These are phyloP conservation scores for Torulaspora gathmanii DNA, from an alignment of 805 yeast species.

Conservation along the genomic window DNA sequence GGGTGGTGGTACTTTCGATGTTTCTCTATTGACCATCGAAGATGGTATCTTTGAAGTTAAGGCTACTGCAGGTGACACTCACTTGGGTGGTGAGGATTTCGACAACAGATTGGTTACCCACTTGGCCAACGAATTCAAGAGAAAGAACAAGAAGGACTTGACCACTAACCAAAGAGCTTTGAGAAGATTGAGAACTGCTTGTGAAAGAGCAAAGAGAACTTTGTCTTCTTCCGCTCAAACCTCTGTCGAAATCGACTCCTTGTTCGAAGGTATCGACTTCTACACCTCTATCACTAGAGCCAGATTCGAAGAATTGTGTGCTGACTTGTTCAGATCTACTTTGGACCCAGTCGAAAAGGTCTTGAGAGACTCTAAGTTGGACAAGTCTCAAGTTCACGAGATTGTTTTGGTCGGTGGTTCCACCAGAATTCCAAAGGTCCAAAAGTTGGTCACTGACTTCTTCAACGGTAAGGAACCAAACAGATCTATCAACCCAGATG, in stretches of 20 bases:
- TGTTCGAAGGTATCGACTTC: constrained; percentile 95
- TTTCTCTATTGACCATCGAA: constrained; percentile 84
- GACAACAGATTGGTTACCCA: constrained; percentile 93
- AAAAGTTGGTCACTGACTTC: constrained; percentile 93
- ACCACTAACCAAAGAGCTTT: constrained; percentile 92
- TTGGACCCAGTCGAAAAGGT: constrained; percentile 96
- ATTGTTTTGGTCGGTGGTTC: constrained; percentile 98
- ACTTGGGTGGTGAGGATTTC: constrained; percentile 98
- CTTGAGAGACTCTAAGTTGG: constrained; percentile 86
- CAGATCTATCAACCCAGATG: constrained; percentile 98
- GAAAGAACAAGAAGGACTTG: constrained; percentile 95
- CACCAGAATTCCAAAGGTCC: constrained; percentile 98
- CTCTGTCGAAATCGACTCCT: constrained; percentile 92
- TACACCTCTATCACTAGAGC: constrained; percentile 98
- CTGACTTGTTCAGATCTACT: constrained; percentile 92
- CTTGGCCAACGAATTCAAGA: constrained; percentile 93
- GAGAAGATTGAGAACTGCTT: constrained; percentile 97
- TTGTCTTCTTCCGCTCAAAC: constrained; percentile 96
- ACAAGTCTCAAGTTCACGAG: constrained; percentile 89
- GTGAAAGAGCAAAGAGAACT: constrained; percentile 99
- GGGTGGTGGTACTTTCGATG: constrained; percentile 99
- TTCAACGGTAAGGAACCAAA: constrained; percentile 98
- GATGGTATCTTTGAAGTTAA: constrained; percentile 97
- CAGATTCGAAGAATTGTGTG: constrained; percentile 96
- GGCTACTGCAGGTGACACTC: constrained; percentile 81